Percentiles rank a stretch among this genome's conserved stretches.
Conservation (phyloP, 2,329 filamentous ascomycete species). For the Pleoardoris graminearum region DNA sequence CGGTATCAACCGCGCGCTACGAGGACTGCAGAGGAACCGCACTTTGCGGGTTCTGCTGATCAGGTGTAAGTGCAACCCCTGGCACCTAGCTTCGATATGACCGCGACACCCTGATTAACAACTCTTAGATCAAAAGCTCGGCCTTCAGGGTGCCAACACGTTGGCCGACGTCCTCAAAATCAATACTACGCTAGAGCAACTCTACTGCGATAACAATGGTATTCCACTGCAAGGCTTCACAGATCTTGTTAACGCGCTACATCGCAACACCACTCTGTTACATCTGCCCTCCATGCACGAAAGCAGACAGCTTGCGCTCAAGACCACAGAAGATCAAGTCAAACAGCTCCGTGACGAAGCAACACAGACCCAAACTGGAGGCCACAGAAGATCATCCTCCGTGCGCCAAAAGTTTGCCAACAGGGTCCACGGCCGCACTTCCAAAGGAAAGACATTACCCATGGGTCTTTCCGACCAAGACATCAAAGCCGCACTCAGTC, state of each 20-base stretch:
- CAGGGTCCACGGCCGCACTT: slow-evolving; percentile 32
- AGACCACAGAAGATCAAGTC: slow-evolving; percentile 60
- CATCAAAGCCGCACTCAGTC: slow-evolving; percentile 52
- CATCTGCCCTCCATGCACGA: slow-evolving; percentile 66
- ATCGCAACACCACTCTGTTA: slow-evolving; percentile 65
- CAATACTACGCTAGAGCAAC: slow-evolving; percentile 64
- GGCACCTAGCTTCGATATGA: not conserved
- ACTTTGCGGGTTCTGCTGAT: slow-evolving; percentile 65
- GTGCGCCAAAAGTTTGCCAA: slow-evolving; percentile 40
- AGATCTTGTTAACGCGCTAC: slow-evolving; percentile 68
- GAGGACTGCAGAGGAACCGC: slow-evolving; percentile 66
- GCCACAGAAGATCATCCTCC: slow-evolving; percentile 36
- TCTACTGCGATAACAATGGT: slow-evolving; percentile 73
- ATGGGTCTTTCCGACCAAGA: slow-evolving; percentile 51
- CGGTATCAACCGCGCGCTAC: slow-evolving; percentile 67
- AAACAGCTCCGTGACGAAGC: slow-evolving; percentile 54
- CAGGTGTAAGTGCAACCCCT: slow-evolving; percentile 48
- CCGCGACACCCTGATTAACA: slow-evolving; percentile 18
- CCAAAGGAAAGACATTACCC: slow-evolving; percentile 30
- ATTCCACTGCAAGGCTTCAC: slow-evolving; percentile 73
- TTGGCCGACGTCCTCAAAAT: slow-evolving; percentile 68
- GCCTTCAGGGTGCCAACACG: slow-evolving; percentile 69
- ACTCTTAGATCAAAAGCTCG: slow-evolving; percentile 63
- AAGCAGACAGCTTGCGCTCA: slow-evolving; percentile 64
- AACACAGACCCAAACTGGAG: slow-evolving; percentile 29